Evolutionary conservation across 768 basidiomycete species (phyloP).

Genomic region (Polyporus arcularius): DNA sequence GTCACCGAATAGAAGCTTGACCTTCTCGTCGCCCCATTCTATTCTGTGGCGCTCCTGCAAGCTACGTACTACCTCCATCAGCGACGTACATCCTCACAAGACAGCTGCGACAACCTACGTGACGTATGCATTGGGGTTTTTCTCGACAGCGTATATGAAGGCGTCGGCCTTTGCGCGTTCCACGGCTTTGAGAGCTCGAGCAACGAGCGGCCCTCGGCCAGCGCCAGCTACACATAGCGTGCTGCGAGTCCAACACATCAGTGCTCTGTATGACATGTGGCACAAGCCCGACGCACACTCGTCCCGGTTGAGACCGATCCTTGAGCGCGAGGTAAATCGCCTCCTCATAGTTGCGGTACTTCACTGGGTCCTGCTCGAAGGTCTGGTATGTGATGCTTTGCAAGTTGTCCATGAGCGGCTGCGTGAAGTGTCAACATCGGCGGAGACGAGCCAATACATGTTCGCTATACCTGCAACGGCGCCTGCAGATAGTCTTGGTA

Average conservation of each 20-base stretch:
- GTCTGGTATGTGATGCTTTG: constrained; percentile 96
- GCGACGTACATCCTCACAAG: background rate
- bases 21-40: constrained; percentile 78
- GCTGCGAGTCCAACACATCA: constrained; percentile 40
- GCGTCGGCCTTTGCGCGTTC: constrained; percentile 63
- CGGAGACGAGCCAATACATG: background rate
- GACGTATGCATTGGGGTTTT: constrained; percentile 94
- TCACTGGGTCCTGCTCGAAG: constrained; percentile 97
- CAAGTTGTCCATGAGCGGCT: constrained; percentile 98
- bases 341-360: constrained; percentile 95
- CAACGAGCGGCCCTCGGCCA: constrained; percentile 90
- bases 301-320: constrained; percentile 59
- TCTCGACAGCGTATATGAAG: constrained; percentile 87
- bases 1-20: constrained; percentile 89
- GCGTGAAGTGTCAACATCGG: constrained; percentile 3
- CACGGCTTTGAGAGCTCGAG: constrained; percentile 78
- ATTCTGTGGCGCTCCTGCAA: constrained; percentile 78
- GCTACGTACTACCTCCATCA: constrained; percentile 41
- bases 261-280: background rate
- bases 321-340: constrained; percentile 79
- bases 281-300: constrained; percentile 53
- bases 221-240: constrained; percentile 92
- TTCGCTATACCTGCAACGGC: constrained; percentile 73
- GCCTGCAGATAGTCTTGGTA: constrained; percentile 97
- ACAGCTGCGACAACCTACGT: constrained; percentile 60